phyloP scores from a whole-genome alignment of 257 asterid genomes.

The Ajuga chamaepitys region DNA sequence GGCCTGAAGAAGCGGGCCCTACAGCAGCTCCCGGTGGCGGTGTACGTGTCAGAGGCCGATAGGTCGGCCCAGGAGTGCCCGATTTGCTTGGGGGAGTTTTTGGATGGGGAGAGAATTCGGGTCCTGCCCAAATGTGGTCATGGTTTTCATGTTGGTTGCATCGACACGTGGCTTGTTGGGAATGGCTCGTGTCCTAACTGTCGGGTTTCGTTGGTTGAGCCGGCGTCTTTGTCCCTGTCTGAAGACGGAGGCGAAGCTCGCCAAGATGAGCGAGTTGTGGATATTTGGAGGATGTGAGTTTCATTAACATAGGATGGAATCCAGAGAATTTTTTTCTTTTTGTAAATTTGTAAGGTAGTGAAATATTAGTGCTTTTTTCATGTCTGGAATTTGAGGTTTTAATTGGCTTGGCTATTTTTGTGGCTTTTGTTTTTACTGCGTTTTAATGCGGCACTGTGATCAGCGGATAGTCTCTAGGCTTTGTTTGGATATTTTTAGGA shows the following conservation, averaged over 20 bases:
- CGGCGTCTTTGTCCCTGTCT: not conserved
- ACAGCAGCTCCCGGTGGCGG: slow-evolving; percentile 16
- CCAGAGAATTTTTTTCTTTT: not conserved
- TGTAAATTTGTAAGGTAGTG: not conserved
- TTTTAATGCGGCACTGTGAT: too few species aligned
- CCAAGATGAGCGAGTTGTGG: not conserved
- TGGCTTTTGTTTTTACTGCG: too few species aligned
- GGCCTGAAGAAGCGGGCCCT: slow-evolving; percentile 15
- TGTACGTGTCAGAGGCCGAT: slow-evolving; percentile 9
- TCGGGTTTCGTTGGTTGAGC: slow-evolving; percentile 12
- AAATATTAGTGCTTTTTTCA: not conserved
- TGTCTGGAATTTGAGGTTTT: not conserved
- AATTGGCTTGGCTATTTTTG: not conserved
- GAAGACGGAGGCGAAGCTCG: not conserved
- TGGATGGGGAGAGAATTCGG: slow-evolving; percentile 26
- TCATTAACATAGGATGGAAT: too few species aligned
- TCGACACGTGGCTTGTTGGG: slow-evolving; percentile 29
- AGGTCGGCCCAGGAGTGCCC: slow-evolving; percentile 15
- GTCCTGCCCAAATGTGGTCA: slow-evolving; percentile 31
- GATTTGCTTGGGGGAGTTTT: slow-evolving; percentile 29
- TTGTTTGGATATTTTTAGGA: too few species aligned
- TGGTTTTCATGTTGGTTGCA: slow-evolving; percentile 26
- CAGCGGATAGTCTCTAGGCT: too few species aligned
- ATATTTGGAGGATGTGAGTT: not conserved
- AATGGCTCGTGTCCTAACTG: slow-evolving; percentile 33